Percentiles rank a stretch among this genome's conserved stretches.
phyloP scores from a whole-genome alignment of 768 basidiomycete genomes.

The Mycena polygramma region DNA sequence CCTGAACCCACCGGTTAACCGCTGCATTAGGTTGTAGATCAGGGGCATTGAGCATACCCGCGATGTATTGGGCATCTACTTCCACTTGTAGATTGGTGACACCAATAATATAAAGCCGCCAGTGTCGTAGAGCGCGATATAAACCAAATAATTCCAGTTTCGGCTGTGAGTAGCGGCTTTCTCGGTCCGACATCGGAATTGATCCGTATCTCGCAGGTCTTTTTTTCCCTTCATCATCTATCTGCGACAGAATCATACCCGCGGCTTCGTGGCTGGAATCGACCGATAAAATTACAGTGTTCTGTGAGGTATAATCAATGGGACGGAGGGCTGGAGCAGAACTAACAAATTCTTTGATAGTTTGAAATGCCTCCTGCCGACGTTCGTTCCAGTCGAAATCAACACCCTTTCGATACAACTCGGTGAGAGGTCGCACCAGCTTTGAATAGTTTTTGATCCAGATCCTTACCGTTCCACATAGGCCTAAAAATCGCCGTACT shows the following conservation, averaged over 20 bases:
- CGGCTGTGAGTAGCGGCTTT: conserved; percentile 51
- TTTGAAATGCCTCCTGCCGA: conserved; percentile 37
- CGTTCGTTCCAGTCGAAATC: conserved; percentile 49
- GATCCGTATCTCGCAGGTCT: conserved; percentile 50
- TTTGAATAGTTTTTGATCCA: conserved; percentile 42
- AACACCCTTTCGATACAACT: conserved; percentile 39
- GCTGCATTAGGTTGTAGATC: too few species aligned
- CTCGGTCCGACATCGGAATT: conserved; percentile 46
- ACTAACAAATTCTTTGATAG: conserved; percentile 44
- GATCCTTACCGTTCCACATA: conserved; percentile 40
- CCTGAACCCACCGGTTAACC: too few species aligned
- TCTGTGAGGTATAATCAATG: conserved; percentile 46
- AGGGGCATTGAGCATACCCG: too few species aligned
- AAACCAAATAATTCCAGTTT: conserved; percentile 56
- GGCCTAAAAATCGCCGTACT: conserved; percentile 48
- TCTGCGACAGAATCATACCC: conserved; percentile 49
- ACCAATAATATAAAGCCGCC: too few species aligned
- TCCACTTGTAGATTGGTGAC: too few species aligned
- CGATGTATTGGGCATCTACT: too few species aligned
- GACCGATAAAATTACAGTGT: conserved; percentile 47
- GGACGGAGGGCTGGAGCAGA: conserved; percentile 44
- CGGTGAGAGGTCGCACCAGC: conserved; percentile 37
- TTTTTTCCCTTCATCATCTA: conserved; percentile 42
- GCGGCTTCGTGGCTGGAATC: conserved; percentile 49
- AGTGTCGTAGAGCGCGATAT: conserved; percentile 23